phyloP scores from a whole-genome alignment of 768 basidiomycete species.

The Roridomyces roridus region DNA sequence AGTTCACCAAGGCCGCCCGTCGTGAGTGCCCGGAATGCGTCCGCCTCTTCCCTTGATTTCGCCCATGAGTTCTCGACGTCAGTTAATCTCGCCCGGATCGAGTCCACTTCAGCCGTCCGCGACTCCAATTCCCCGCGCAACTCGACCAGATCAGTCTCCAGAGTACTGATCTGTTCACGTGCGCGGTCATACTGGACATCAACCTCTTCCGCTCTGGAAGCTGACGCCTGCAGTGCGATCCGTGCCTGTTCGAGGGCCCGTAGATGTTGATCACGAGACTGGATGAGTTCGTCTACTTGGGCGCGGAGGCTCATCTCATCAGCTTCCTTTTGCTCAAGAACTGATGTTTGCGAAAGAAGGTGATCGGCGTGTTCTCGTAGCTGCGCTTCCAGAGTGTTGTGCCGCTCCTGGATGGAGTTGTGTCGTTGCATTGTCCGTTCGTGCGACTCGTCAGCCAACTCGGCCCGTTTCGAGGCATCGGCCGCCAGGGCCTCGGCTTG shows the following conservation, averaged over 20 bases:
- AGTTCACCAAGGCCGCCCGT: slow-evolving; percentile 87
- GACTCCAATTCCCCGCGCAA: slow-evolving; percentile 83
- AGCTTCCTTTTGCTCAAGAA: slow-evolving; percentile 79
- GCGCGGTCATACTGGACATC: slow-evolving; percentile 76
- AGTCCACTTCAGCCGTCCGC: slow-evolving; percentile 74
- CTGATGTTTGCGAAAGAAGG: slow-evolving; percentile 73
- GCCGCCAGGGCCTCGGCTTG: slow-evolving; percentile 80
- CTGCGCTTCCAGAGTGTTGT: slow-evolving; percentile 62
- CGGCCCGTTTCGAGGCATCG: slow-evolving; percentile 79
- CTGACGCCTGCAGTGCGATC: slow-evolving; percentile 74
- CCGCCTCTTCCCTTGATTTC: slow-evolving; percentile 92
- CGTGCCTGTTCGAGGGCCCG: slow-evolving; percentile 88
- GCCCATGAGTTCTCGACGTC: slow-evolving; percentile 93
- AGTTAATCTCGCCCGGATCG: slow-evolving; percentile 64
- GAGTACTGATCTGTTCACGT: slow-evolving; percentile 66
- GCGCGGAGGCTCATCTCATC: slow-evolving; percentile 69
- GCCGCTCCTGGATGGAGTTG: slow-evolving; percentile 70
- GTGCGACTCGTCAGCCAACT: slow-evolving; percentile 73
- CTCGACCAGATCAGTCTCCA: slow-evolving; percentile 82
- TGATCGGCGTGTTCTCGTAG: slow-evolving; percentile 81
- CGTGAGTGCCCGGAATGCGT: slow-evolving; percentile 85
- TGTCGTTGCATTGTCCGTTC: slow-evolving; percentile 68
- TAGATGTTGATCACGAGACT: slow-evolving; percentile 83
- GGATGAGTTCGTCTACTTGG: slow-evolving; percentile 74
- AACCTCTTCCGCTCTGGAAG: slow-evolving; percentile 79